phyloP scores from a whole-genome alignment of 768 basidiomycete genomes.

The Serpula lacrymans region DNA sequence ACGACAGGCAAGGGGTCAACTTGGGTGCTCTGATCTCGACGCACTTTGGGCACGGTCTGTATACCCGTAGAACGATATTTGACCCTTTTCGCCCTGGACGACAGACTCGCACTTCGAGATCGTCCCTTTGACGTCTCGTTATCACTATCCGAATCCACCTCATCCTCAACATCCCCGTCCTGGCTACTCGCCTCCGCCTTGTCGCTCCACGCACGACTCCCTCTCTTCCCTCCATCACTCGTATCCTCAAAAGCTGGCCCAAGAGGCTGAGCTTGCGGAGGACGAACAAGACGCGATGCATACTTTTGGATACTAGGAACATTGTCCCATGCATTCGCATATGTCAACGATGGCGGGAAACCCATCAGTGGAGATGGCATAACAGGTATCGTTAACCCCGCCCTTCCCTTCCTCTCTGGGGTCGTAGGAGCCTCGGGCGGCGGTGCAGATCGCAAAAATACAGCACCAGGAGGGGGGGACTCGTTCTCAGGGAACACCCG shows the following conservation, averaged over 20 bases:
- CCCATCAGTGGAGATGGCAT: conserved; percentile 37
- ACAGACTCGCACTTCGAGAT: conserved; percentile 32
- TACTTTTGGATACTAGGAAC: conserved; percentile 80
- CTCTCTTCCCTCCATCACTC: conserved; percentile 28
- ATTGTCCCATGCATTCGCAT: conserved; percentile 82
- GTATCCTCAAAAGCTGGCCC: conserved; percentile 50
- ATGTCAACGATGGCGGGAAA: conserved; percentile 56
- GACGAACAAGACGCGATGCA: conserved; percentile 55
- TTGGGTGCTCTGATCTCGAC: conserved; percentile 58
- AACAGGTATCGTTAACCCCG: conserved; percentile 16
- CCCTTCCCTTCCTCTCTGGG: conserved; percentile 16
- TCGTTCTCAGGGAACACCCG: conserved; percentile 74
- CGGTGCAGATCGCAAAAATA: conserved; percentile 22
- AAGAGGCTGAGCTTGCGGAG: conserved; percentile 38
- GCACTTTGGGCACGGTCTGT: conserved; percentile 61
- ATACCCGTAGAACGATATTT: conserved; percentile 66
- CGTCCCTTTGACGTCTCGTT: conserved; percentile 25
- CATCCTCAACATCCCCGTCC: conserved; percentile 81
- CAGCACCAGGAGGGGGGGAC: conserved; percentile 42
- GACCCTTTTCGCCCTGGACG: conserved; percentile 13
- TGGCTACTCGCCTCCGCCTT: conserved; percentile 65
- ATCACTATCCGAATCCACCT: conserved; percentile 55
- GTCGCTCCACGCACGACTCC: conserved; percentile 35
- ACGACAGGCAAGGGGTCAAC: too few relatives aligned
- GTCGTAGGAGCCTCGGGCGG: conserved; percentile 33